A percentile compares a stretch with the other conserved stretches of the same genome.
These are phyloP conservation scores for Aspergillus novoparasiticus DNA, from an alignment of 2,329 filamentous ascomycete species.

Conservation along the genomic window DNA sequence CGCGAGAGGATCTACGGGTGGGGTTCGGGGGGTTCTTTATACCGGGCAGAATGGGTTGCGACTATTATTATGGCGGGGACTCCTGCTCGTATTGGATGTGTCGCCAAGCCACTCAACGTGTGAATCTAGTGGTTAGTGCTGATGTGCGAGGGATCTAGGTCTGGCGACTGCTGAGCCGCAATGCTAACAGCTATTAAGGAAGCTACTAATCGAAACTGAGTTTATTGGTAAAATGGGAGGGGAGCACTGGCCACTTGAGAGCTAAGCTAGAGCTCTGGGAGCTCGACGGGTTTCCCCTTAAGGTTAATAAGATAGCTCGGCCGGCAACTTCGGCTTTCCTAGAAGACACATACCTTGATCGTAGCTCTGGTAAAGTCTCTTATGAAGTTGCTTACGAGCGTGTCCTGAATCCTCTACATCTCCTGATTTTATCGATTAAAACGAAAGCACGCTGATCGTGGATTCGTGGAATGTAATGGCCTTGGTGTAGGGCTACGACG, in stretches of 20 bases:
- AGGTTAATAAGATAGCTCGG: neutral
- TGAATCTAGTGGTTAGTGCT: neutral
- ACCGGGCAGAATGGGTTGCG: neutral
- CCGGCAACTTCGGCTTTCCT: neutral
- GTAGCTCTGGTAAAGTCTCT: neutral
- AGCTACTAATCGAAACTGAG: neutral
- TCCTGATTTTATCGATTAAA: neutral
- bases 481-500: neutral
- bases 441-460: neutral
- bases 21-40: neutral
- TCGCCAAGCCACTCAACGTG: neutral
- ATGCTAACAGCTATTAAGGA: neutral
- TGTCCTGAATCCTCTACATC: neutral
- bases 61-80: neutral
- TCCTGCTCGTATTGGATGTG: neutral
- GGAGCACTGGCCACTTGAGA: neutral
- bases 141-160: neutral
- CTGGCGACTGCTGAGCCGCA: neutral
- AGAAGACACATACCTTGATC: neutral
- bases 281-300: neutral
- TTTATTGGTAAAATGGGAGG: neutral
- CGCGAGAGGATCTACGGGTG: neutral
- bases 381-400: neutral
- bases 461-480: neutral
- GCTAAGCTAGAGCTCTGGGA: neutral